Evolutionary conservation across 768 basidiomycete species (phyloP).

Genomic region (Boletus fagicola): DNA sequence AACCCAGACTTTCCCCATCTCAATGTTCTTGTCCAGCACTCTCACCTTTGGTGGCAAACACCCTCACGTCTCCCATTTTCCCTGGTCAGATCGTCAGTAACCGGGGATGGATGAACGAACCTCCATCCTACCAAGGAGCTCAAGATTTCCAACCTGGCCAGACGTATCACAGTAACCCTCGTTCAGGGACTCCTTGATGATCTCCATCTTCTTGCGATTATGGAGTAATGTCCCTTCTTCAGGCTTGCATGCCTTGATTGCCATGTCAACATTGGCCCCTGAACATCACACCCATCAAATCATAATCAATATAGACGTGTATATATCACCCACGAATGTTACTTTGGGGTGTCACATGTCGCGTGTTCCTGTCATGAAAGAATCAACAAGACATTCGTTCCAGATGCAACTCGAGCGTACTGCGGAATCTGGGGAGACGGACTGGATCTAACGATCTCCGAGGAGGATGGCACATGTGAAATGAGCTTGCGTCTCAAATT

Average conservation of each 20-base stretch:
- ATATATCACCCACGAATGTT: constrained; percentile 39
- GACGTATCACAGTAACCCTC: constrained; percentile 83
- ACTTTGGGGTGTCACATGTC: constrained; percentile 40
- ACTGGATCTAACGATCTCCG: constrained; percentile 14
- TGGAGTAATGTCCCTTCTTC: constrained; percentile 62
- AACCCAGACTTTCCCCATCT: not conserved
- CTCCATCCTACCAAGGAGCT: constrained; percentile 50
- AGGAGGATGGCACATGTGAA: constrained; percentile 19
- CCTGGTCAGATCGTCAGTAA: constrained; percentile 37
- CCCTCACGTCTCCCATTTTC: constrained; percentile 57
- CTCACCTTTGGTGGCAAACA: constrained; percentile 64
- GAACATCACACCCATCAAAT: constrained; percentile 5
- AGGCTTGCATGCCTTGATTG: constrained; percentile 67
- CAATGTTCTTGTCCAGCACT: not conserved
- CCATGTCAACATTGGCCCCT: constrained; percentile 66
- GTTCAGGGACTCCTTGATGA: constrained; percentile 70
- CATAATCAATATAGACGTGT: not conserved
- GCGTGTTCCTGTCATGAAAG: constrained; percentile 15
- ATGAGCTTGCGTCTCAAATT: constrained; percentile 28
- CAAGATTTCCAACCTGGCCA: constrained; percentile 59
- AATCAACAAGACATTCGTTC: not conserved
- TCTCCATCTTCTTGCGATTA: constrained; percentile 66
- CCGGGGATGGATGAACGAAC: not conserved
- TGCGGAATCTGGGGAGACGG: constrained; percentile 18
- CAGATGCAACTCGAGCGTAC: constrained; percentile 10